These are phyloP conservation scores for Pythium coloratum DNA, from an alignment of 352 stramenopile species.

Conservation along the genomic window DNA sequence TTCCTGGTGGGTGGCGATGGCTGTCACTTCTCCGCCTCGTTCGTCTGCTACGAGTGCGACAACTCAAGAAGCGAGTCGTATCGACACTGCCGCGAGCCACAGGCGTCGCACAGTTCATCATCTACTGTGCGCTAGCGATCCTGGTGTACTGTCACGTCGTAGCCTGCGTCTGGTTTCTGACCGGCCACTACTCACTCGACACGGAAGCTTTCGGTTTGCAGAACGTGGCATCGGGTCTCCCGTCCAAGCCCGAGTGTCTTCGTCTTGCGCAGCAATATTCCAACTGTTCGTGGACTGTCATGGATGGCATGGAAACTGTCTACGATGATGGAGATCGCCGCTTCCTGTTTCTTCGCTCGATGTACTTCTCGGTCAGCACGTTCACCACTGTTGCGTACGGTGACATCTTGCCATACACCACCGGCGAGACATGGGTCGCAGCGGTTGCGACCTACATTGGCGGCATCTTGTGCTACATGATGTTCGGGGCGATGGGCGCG, in stretches of 20 bases:
- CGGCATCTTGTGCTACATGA: conserved; percentile 30
- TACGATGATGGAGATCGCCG: conserved; percentile 15
- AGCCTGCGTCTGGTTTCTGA: conserved; percentile 31
- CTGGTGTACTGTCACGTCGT: conserved; percentile 33
- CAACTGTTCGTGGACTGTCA: conserved; percentile 35
- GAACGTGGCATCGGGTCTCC: background rate
- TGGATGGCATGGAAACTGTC: conserved; percentile 25
- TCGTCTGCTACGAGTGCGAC: conserved; percentile 28
- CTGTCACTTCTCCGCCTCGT: conserved; percentile 30
- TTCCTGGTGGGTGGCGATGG: conserved; percentile 19
- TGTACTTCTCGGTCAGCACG: conserved; percentile 38
- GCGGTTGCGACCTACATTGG: conserved; percentile 26
- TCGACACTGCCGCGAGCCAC: conserved; percentile 21
- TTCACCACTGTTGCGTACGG: conserved; percentile 39
- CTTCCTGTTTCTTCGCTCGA: conserved; percentile 27
- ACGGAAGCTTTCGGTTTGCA: background rate
- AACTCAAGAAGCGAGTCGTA: conserved; percentile 21
- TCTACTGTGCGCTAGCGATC: conserved; percentile 31
- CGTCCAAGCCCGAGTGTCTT: conserved; percentile 28
- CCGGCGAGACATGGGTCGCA: conserved; percentile 25
- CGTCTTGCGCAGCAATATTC: conserved; percentile 23
- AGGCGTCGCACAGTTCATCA: conserved; percentile 30
- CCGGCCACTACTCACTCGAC: conserved; percentile 22
- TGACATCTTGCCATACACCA: conserved; percentile 33
- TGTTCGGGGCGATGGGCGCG: conserved; percentile 31